Conservation (phyloP, 202 grass and related monocot genomes). For the Brachypodium distachyon region DNA sequence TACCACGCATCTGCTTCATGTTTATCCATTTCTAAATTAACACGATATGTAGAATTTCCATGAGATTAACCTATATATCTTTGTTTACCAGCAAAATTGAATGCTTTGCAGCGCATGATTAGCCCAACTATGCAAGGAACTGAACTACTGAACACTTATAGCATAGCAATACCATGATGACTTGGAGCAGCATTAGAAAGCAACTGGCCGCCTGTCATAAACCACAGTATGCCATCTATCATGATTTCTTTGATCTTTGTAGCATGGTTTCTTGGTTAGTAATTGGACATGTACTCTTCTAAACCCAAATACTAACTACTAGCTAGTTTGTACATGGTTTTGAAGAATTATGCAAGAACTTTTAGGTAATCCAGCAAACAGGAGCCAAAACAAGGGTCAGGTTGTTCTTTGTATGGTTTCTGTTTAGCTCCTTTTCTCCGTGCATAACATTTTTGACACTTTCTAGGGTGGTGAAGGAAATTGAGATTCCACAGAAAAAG, state of each 20-base stretch:
- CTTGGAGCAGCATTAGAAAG: constrained; percentile 8
- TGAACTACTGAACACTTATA: background rate
- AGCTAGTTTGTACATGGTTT: background rate
- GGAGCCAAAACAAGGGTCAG: background rate
- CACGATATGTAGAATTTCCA: background rate
- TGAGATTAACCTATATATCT: background rate
- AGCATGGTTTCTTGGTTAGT: background rate
- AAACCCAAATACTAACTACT: background rate
- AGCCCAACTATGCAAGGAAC: constrained; percentile 18
- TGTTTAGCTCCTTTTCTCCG: background rate
- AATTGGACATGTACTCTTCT: background rate
- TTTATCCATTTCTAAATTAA: background rate
- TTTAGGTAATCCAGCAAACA: background rate
- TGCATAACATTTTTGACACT: background rate
- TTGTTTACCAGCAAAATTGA: background rate
- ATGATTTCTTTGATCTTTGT: background rate
- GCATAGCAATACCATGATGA: constrained; percentile 8
- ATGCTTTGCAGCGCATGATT: background rate
- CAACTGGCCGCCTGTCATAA: constrained; percentile 8
- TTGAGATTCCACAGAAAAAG: background rate
- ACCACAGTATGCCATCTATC: background rate
- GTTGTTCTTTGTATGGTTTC: background rate
- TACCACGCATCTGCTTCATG: background rate
- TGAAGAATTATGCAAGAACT: background rate
- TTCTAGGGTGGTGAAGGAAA: background rate